Evolutionary conservation across 169 alveolate genomes (phyloP), one percentile per base, ranked within the genome.

Genomic region (Plasmodium fragile): DNA sequence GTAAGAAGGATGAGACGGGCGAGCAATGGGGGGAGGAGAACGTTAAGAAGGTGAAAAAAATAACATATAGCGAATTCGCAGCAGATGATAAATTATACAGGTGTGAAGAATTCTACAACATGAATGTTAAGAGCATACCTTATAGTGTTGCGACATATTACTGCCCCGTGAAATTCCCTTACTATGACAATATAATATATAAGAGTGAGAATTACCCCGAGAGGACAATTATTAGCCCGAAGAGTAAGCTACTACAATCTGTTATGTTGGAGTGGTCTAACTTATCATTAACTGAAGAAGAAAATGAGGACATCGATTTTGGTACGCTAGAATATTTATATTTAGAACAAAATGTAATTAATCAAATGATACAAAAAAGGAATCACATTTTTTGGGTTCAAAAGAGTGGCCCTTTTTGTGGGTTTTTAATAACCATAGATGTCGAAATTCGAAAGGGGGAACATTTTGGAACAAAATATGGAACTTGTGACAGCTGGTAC

Each of bases 391-490:
- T 94, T 55, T 22, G 72, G n/a, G 92, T 95, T 39, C 80, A 95
- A 22, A 92, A 93, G 28, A 89, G 72, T 25, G 98, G 97, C 4
- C 93, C 94, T 1, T 91, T 96, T 79, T 96, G 97, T 41, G 98
- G 98, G 4, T 93, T 96, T 70, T 92, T 97, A 65, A 96, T 95
- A 30, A 97, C 97, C 4, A 96, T 97, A 53, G 98, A 96, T 83
- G 97, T 97, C 1, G 98, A 96, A 82, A 97, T 97, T 77, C 93
- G 98, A 45, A 97, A 97, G 71, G 97, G 95, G 28, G 97, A 96
- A 25, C 97, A 95, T 83, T 96, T 96, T 77, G 97, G 97, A 36
- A 96, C 97, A 0, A 92, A 95, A 53, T 96, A 91, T 80, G 97
- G 97, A 36, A 96, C 96, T 39, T 96, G 97, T 55, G 97, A 96